Conservation (phyloP, 768 basidiomycete genomes). For the Mrakia frigida region DNA sequence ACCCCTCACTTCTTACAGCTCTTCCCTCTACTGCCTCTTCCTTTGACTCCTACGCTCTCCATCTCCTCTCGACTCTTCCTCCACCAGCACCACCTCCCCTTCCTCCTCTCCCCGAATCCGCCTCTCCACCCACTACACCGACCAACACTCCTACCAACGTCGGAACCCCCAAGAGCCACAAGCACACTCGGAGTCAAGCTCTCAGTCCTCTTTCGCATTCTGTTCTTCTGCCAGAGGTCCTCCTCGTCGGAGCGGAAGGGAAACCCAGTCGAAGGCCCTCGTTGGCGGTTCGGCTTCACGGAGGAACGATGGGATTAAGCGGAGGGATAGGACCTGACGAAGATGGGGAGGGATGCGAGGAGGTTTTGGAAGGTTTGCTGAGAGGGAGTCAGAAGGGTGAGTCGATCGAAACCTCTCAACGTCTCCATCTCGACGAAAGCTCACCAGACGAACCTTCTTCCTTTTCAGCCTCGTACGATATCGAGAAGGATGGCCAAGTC, state of each 20-base stretch:
- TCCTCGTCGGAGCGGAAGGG: slow-evolving; percentile 7
- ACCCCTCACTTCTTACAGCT: not conserved
- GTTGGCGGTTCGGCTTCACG: not conserved
- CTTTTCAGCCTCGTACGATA: slow-evolving; percentile 77
- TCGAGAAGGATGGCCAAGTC: slow-evolving; percentile 82
- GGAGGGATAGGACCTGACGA: slow-evolving; percentile 34
- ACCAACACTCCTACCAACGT: not conserved
- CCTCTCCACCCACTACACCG: not conserved
- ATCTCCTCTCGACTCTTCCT: slow-evolving; percentile 40
- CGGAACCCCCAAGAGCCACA: not conserved
- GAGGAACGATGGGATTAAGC: slow-evolving; percentile 29
- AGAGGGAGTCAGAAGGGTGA: slow-evolving; percentile 80
- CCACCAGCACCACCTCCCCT: slow-evolving; percentile 29
- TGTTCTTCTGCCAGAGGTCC: slow-evolving; percentile 5
- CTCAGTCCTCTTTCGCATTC: slow-evolving; percentile 27
- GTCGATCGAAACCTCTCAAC: slow-evolving; percentile 36
- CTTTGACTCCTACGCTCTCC: slow-evolving; percentile 41
- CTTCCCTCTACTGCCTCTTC: slow-evolving; percentile 33
- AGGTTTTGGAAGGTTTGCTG: slow-evolving; percentile 64
- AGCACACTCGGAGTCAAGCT: slow-evolving; percentile 30
- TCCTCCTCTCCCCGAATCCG: slow-evolving; percentile 12
- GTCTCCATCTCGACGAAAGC: not conserved
- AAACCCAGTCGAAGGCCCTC: not conserved
- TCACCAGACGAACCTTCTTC: not conserved
- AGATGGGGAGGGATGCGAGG: slow-evolving; percentile 41